These are phyloP conservation scores for Pseudopithomyces maydicus DNA, from an alignment of 2,329 filamentous ascomycete species.

Conservation along the genomic window DNA sequence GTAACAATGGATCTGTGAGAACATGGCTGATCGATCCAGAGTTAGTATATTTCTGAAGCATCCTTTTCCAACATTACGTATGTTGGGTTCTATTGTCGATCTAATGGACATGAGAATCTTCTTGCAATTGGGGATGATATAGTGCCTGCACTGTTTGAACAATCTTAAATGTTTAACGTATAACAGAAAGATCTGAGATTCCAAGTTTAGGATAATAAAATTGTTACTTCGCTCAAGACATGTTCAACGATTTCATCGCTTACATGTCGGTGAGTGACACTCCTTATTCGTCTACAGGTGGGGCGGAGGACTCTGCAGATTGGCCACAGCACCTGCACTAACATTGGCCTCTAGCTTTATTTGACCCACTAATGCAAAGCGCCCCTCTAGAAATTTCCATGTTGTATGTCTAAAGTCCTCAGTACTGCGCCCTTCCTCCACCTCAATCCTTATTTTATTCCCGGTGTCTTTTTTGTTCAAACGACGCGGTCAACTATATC, in stretches of 20 bases:
- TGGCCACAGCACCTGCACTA: not conserved
- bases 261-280: not conserved
- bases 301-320: not conserved
- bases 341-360: not conserved
- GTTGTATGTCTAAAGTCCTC: not conserved
- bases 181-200: no score
- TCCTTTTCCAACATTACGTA: no score
- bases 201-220: no score
- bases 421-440: not conserved
- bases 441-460: not conserved
- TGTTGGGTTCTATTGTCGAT: no score
- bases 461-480: not conserved
- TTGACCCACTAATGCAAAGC: not conserved
- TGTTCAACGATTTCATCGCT: not conserved
- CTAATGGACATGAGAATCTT: no score
- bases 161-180: no score
- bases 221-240: no score
- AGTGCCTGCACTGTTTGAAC: no score
- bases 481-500: not conserved
- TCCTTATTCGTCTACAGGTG: not conserved
- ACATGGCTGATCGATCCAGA: no score
- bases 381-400: not conserved
- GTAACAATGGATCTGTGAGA: no score
- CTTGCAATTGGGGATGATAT: no score
- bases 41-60: no score